Conservation (phyloP, 129 eudicot species). For the Tagetes erecta region DNA sequence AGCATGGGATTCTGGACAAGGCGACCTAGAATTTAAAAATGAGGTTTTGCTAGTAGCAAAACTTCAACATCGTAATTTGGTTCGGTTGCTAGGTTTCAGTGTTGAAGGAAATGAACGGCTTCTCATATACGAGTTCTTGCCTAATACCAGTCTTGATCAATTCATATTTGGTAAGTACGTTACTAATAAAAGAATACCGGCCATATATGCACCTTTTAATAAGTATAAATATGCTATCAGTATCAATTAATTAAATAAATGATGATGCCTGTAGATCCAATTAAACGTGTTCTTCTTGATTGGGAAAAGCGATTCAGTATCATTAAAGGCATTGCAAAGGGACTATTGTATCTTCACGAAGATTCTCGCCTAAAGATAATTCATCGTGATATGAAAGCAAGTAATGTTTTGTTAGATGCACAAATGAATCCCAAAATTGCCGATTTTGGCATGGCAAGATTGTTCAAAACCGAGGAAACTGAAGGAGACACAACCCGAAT, state of each 20-base stretch:
- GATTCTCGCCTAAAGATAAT: background rate
- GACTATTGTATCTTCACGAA: background rate
- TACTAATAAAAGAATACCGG: too few relatives aligned
- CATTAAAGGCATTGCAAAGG: background rate
- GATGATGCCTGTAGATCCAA: background rate
- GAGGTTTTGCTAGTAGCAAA: slow-evolving; percentile 1
- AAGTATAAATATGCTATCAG: background rate
- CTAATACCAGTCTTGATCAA: slow-evolving; percentile 10
- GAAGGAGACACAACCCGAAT: too few relatives aligned
- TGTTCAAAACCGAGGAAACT: background rate
- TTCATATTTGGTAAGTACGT: slow-evolving; percentile 17
- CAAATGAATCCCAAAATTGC: background rate
- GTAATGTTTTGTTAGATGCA: background rate
- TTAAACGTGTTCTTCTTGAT: too few relatives aligned
- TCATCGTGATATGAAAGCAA: slow-evolving; percentile 1
- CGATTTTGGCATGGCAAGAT: background rate
- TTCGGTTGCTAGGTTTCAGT: background rate
- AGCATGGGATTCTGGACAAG: slow-evolving; percentile 15
- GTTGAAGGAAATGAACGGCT: slow-evolving; percentile 3
- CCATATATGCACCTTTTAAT: too few relatives aligned
- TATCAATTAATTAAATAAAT: background rate
- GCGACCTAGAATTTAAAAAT: slow-evolving; percentile 1
- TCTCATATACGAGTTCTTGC: slow-evolving; percentile 6
- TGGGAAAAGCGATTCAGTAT: too few relatives aligned
- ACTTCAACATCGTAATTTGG: slow-evolving; percentile 17